phyloP scores from a whole-genome alignment of 495 filamentous ascomycete genomes.

The Poronia punctata region DNA sequence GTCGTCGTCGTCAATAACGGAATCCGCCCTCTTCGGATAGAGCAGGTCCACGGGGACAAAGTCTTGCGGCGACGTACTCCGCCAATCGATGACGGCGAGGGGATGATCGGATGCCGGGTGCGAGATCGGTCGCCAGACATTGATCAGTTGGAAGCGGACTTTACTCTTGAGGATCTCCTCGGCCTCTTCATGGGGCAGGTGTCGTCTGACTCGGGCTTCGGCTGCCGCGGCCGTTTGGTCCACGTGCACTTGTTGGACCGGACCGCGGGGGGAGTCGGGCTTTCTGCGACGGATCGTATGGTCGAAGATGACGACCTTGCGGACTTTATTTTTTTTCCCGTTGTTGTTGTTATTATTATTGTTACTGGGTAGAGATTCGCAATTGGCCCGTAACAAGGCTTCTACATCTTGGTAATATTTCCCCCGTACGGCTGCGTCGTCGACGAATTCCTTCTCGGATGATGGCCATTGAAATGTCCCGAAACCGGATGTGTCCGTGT shows the following conservation, averaged over 20 bases:
- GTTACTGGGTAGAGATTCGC: constrained; percentile 44
- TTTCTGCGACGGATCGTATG: constrained; percentile 68
- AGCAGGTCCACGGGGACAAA: constrained; percentile 62
- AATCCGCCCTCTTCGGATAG: constrained; percentile 55
- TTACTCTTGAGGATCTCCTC: constrained; percentile 47
- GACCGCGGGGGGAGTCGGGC: constrained; percentile 47
- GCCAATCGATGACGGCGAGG: constrained; percentile 62
- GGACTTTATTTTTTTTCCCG: constrained; percentile 22
- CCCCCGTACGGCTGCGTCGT: constrained; percentile 53
- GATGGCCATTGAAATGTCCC: constrained; percentile 29
- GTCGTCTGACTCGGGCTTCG: constrained; percentile 54
- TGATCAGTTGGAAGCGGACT: constrained; percentile 69
- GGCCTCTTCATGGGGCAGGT: constrained; percentile 48
- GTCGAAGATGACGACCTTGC: constrained; percentile 72
- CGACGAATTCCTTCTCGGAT: constrained; percentile 48
- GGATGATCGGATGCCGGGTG: constrained; percentile 62
- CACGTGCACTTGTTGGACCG: constrained; percentile 70
- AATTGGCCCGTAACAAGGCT: constrained; percentile 46
- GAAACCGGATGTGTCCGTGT: constrained; percentile 37
- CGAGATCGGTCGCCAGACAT: constrained; percentile 72
- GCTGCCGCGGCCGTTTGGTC: constrained; percentile 69
- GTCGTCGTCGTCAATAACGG: constrained; percentile 23
- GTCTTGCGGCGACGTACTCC: constrained; percentile 54
- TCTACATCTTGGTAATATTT: constrained; percentile 81
- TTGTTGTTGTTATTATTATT: not conserved